A percentile compares a stretch with the other conserved stretches of the same genome.
Evolutionary conservation across 495 filamentous ascomycete species (phyloP).

Genomic region (Usnea hakonensis): DNA sequence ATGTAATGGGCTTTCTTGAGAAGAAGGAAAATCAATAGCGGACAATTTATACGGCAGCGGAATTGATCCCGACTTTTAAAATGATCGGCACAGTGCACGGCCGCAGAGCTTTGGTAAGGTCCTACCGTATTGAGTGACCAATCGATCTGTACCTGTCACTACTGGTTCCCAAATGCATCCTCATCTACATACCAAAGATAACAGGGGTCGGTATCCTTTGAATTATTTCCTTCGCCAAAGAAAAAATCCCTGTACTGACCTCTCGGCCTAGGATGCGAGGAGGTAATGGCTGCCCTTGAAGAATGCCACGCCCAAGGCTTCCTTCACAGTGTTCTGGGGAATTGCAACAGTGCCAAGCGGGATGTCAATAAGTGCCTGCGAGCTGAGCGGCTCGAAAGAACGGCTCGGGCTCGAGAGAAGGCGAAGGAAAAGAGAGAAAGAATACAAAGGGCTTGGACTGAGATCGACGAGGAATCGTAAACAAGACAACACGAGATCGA

Average conservation of each 20-base stretch:
- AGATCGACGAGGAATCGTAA: conserved; percentile 70
- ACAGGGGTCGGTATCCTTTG: conserved; percentile 53
- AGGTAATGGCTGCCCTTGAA: conserved; percentile 84
- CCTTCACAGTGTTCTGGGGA: conserved; percentile 76
- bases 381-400: conserved; percentile 67
- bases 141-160: not conserved
- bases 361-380: conserved; percentile 76
- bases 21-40: not conserved
- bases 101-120: not conserved
- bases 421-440: conserved; percentile 60
- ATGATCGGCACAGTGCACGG: not conserved
- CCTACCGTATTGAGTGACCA: not conserved
- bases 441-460: conserved; percentile 69
- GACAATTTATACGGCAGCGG: not conserved
- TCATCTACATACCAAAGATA: conserved; percentile 86
- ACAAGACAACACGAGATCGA: not conserved
- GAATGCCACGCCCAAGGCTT: conserved; percentile 93
- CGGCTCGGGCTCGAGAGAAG: conserved; percentile 63
- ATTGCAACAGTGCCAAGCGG: conserved; percentile 79
- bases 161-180: conserved; percentile 67
- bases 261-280: conserved; percentile 66
- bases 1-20: not conserved
- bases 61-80: not conserved
- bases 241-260: conserved; percentile 1
- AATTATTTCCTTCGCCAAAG: conserved; percentile 2